Conservation (phyloP, 495 filamentous ascomycete species). For the Haplographium delicatum region DNA sequence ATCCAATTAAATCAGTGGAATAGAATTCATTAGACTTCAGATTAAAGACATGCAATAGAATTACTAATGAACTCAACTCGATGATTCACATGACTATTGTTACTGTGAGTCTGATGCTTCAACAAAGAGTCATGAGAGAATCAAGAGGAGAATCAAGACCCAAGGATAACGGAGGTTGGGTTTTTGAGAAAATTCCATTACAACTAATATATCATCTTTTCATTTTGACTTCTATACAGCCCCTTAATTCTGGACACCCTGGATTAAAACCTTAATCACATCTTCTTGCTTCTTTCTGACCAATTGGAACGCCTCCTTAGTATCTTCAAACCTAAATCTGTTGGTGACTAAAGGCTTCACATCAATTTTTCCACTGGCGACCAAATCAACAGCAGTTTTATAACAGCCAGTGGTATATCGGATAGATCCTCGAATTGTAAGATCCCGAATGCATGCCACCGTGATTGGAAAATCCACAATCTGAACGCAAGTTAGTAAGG, state of each 20-base stretch:
- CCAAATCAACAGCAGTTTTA: conserved; percentile 64
- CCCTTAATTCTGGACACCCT: conserved; percentile 49
- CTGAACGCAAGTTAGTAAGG: background rate
- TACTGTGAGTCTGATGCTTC: no score
- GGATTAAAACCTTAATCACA: conserved; percentile 81
- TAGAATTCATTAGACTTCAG: no score
- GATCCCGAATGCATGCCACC: conserved; percentile 58
- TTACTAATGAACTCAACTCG: no score
- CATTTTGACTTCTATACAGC: no score
- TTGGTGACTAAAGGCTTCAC: conserved; percentile 66
- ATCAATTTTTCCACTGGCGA: conserved; percentile 56
- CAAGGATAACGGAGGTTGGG: no score
- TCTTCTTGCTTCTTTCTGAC: conserved; percentile 67
- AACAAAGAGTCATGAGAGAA: no score
- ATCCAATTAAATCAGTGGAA: no score
- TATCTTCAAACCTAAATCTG: conserved; percentile 63
- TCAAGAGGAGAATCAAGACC: no score
- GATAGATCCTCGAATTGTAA: conserved; percentile 72
- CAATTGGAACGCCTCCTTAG: conserved; percentile 60
- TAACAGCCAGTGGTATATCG: conserved; percentile 80
- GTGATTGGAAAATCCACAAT: conserved; percentile 62
- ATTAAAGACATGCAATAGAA: no score
- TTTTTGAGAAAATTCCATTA: no score
- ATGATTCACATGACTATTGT: no score
- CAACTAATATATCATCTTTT: no score